Evolutionary conservation across 108 stramenopile genomes (phyloP), one percentile per base, ranked within the genome.

Genomic region (Nannochloropsis oceanica): DNA sequence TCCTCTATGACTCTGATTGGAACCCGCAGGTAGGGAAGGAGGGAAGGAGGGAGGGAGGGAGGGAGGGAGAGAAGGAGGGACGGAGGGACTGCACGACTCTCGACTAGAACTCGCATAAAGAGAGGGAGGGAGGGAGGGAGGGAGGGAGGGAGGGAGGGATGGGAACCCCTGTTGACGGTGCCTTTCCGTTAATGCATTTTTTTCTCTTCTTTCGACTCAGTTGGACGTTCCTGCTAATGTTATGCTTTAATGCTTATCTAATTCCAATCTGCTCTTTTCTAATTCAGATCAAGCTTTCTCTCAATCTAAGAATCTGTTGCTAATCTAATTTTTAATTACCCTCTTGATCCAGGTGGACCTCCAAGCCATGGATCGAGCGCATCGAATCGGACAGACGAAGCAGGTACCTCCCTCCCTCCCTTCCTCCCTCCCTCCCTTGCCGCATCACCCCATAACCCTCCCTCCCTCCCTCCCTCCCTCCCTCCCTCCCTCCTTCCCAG

Each of bases 321-420:
- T 13, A 50, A 12, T 50, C 18, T 18, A 50, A 12, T 18, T 50
- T 50, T 18, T 13, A 50, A 12, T 50, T 50, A 12, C 50, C 18
- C 50, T 50, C 50, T 25, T 9, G 25, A 10, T 10, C 3, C 95
- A 95, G 90, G 95, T 96, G 27, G 98, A 99, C 92, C 91, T 97
- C 43, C 98, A 99, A 91, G 98, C 97, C 20, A 96, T 96, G 92
- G 98, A 98, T 43, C 94, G 97, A 27, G 97, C 97, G 13, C 97
- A 97, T 86, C 93, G 97, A 42, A 91, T 99, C 82, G 99, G 98
- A 22, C 98, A 99, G 88, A 97, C 91, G 46, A 97, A 97, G 90
- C 96, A 95, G 22, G n/a, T n/a, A n/a, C 46, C 46, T 50, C 46
- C 46, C 46, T 50, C 46, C 46, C 46, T 50, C 46, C 46, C 46